A percentile compares a stretch with the other conserved stretches of the same genome.
phyloP scores from a whole-genome alignment of 768 basidiomycete species.

The Neoboletus brunneissimus region DNA sequence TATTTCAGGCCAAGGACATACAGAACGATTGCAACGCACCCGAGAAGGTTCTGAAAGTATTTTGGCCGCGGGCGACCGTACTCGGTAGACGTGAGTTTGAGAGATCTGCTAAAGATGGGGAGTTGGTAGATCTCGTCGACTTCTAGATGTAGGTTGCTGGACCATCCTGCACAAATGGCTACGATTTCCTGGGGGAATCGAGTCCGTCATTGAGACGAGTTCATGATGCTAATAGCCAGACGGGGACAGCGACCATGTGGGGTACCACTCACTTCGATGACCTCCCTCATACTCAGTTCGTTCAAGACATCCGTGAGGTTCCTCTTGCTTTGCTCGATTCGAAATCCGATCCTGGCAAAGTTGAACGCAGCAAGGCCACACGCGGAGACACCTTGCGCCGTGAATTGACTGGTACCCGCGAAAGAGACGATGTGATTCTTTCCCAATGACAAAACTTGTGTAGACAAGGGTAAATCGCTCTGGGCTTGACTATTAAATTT shows the following conservation, averaged over 20 bases:
- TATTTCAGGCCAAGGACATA: not conserved
- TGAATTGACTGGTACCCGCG: constrained; percentile 56
- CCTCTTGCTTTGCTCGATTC: constrained; percentile 13
- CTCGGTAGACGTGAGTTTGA: constrained; percentile 35
- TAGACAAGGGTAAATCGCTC: not conserved
- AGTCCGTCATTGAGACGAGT: not conserved
- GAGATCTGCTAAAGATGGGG: constrained; percentile 46
- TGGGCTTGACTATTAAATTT: not conserved
- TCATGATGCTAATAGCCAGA: not conserved
- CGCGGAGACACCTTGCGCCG: constrained; percentile 43
- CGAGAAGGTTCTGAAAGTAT: constrained; percentile 35
- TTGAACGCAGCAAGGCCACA: constrained; percentile 70
- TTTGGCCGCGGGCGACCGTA: constrained; percentile 39
- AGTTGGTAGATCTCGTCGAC: constrained; percentile 50
- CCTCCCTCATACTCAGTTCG: constrained; percentile 21
- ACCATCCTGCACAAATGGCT: constrained; percentile 57
- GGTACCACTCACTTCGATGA: constrained; percentile 24
- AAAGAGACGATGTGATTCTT: constrained; percentile 44
- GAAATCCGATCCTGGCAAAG: constrained; percentile 52
- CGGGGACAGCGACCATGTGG: not conserved
- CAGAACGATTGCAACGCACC: constrained; percentile 16
- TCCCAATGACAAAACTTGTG: constrained; percentile 23
- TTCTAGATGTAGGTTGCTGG: constrained; percentile 50
- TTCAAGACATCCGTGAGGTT: constrained; percentile 16
- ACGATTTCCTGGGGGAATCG: constrained; percentile 47